These are phyloP conservation scores for Sugiyamaella marilandica DNA, from an alignment of 805 yeast species.

Conservation along the genomic window DNA sequence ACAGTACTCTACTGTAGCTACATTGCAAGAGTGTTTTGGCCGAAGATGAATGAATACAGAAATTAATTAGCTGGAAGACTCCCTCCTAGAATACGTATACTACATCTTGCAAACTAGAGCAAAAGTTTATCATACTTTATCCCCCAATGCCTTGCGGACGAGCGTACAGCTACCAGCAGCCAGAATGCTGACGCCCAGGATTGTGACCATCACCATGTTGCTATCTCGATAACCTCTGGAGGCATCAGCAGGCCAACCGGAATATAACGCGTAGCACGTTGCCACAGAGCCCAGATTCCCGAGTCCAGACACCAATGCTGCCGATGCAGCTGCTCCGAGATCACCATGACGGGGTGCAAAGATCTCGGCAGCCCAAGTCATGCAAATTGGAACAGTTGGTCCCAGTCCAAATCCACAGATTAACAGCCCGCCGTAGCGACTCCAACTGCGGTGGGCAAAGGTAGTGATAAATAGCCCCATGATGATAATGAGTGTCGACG, in stretches of 20 bases:
- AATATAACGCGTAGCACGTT: conserved; percentile 78
- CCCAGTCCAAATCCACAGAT: conserved; percentile 86
- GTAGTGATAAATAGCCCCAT: conserved; percentile 72
- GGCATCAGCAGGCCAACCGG: conserved; percentile 81
- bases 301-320: conserved; percentile 79
- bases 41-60: not conserved
- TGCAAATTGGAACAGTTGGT: conserved; percentile 83
- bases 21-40: too few species aligned
- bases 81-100: not conserved
- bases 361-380: conserved; percentile 79
- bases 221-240: conserved; percentile 58
- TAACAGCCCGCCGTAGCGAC: conserved; percentile 70
- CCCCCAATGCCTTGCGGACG: conserved; percentile 35
- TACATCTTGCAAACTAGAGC: too few species aligned
- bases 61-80: not conserved
- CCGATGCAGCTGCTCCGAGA: conserved; percentile 76
- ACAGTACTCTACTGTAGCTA: too few species aligned
- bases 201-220: conserved; percentile 78
- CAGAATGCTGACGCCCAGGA: conserved; percentile 69
- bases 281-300: conserved; percentile 85
- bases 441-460: conserved; percentile 69
- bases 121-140: conserved; percentile 18
- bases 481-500: conserved; percentile 62
- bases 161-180: conserved; percentile 38
- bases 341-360: conserved; percentile 70